phyloP scores from a whole-genome alignment of 805 yeast species.

The Zygoascus bituminiphila region DNA sequence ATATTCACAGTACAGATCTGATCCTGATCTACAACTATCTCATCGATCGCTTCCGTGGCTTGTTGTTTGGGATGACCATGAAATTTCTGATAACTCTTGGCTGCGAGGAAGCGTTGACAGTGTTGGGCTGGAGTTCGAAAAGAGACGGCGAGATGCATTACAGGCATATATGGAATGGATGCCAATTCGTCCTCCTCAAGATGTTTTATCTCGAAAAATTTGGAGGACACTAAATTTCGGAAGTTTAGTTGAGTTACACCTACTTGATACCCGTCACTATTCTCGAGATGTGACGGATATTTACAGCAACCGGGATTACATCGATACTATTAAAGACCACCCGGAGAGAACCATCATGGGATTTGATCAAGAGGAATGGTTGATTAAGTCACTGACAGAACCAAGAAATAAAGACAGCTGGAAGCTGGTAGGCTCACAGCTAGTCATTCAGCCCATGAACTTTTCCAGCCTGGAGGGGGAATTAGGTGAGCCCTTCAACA shows the following conservation, averaged over 20 bases:
- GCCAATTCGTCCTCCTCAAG: constrained; percentile 2
- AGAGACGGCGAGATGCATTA: constrained; percentile 1
- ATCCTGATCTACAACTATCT: constrained; percentile 3
- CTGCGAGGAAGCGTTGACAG: constrained; percentile 3
- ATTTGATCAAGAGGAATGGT: constrained; percentile 6
- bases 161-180: constrained; percentile 7
- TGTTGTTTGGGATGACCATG: constrained; percentile 6
- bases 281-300: constrained; percentile 4
- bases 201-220: not conserved
- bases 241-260: not conserved
- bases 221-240: constrained; percentile 1
- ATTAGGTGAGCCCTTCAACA: constrained; percentile 5
- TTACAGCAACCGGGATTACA: constrained; percentile 4
- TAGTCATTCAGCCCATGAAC: constrained; percentile 4
- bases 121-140: constrained; percentile 3
- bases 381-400: not conserved
- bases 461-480: not conserved
- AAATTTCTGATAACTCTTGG: constrained; percentile 7
- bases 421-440: constrained; percentile 4
- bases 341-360: constrained; percentile 6
- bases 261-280: constrained; percentile 3
- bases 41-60: constrained; percentile 2
- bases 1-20: not conserved
- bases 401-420: not conserved
- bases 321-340: constrained; percentile 2